These are phyloP conservation scores for Tephrocybe sp. DNA, from an alignment of 768 basidiomycete species.

Conservation along the genomic window DNA sequence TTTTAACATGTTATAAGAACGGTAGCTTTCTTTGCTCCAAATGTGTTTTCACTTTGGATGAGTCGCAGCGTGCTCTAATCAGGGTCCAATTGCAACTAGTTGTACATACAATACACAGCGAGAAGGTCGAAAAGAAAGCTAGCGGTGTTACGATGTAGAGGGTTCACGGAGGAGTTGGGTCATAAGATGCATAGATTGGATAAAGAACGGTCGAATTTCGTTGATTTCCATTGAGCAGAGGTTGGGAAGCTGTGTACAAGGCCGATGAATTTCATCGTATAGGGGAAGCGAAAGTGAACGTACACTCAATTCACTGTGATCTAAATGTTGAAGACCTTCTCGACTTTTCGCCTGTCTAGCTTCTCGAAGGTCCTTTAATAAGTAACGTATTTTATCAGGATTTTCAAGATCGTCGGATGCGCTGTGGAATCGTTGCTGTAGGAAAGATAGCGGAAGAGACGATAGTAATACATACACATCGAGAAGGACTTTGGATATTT, in stretches of 20 bases:
- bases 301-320: constrained; percentile 80
- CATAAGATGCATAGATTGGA: constrained; percentile 74
- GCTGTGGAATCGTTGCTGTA: constrained; percentile 35
- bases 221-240: constrained; percentile 91
- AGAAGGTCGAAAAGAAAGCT: neutral
- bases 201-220: constrained; percentile 88
- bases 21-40: too few species aligned
- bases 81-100: too few species aligned
- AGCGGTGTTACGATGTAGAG: constrained; percentile 13
- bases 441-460: neutral
- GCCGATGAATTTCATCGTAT: neutral
- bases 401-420: constrained; percentile 88
- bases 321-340: constrained; percentile 76
- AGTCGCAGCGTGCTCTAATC: too few species aligned
- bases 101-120: neutral
- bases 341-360: constrained; percentile 93
- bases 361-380: constrained; percentile 95
- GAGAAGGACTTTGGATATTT: constrained; percentile 88
- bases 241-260: constrained; percentile 63
- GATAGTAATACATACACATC: constrained; percentile 65
- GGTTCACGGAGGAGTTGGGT: constrained; percentile 47
- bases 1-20: too few species aligned
- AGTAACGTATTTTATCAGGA: constrained; percentile 77
- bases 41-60: too few species aligned
- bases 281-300: constrained; percentile 21